Percentiles rank a stretch among this genome's conserved stretches.
Conservation (phyloP, 306 rosid genomes). For the Trifolium pratense region DNA sequence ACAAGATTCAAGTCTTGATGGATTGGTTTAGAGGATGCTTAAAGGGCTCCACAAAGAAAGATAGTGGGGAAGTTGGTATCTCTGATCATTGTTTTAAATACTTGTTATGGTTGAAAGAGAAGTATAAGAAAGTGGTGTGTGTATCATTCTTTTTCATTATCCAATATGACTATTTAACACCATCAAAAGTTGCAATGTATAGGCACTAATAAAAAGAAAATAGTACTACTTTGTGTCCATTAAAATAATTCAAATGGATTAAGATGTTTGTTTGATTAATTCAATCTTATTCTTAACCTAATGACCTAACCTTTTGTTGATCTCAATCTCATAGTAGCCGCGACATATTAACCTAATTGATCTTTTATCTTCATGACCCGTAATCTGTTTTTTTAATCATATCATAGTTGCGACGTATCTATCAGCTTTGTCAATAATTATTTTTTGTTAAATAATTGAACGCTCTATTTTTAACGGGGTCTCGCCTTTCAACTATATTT, state of each 20-base stretch:
- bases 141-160: constrained; percentile 50
- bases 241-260: constrained; percentile 30
- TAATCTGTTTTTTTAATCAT: neutral
- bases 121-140: constrained; percentile 25
- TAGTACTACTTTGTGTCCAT: neutral
- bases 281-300: constrained; percentile 41
- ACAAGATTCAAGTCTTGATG: constrained; percentile 44
- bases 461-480: neutral
- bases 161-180: constrained; percentile 41
- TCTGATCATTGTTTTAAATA: constrained; percentile 62
- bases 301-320: constrained; percentile 37
- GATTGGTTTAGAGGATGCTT: constrained; percentile 37
- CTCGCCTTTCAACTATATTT: neutral
- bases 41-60: constrained; percentile 43
- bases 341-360: constrained; percentile 18
- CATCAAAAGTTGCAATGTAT: constrained; percentile 47
- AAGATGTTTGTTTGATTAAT: neutral
- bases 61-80: constrained; percentile 55
- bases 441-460: neutral
- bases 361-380: neutral
- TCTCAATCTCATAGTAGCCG: constrained; percentile 18
- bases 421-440: neutral
- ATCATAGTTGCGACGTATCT: neutral
- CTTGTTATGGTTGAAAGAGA: constrained; percentile 51
- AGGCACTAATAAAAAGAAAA: constrained; percentile 28